Evolutionary conservation across 768 basidiomycete genomes (phyloP).

Genomic region (Boletus rubropictus): DNA sequence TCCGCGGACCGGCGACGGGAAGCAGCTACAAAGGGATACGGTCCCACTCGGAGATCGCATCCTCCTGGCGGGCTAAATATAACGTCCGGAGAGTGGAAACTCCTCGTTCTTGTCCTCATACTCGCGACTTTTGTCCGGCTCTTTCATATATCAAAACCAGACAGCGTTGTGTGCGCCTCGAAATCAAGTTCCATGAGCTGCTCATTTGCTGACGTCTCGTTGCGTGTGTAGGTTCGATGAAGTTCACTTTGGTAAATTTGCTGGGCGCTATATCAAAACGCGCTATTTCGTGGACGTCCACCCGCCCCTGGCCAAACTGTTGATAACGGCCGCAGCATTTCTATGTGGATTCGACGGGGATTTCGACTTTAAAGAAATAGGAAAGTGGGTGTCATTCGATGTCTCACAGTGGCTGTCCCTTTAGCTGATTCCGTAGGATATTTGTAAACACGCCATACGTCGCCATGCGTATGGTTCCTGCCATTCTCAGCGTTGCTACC

Average conservation of each 20-base stretch:
- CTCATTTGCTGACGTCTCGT: not conserved
- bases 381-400: slow-evolving; percentile 57
- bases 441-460: slow-evolving; percentile 91
- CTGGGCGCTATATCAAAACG: slow-evolving; percentile 88
- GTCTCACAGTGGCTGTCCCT: not conserved
- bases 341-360: slow-evolving; percentile 84
- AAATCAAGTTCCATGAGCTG: not conserved
- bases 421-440: slow-evolving; percentile 40
- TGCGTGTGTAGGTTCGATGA: slow-evolving; percentile 76
- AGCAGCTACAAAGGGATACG: slow-evolving; percentile 61
- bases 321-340: slow-evolving; percentile 89
- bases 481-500: slow-evolving; percentile 80
- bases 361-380: slow-evolving; percentile 98
- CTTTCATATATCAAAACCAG: slow-evolving; percentile 78
- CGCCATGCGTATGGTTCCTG: slow-evolving; percentile 96
- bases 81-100: slow-evolving; percentile 69
- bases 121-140: slow-evolving; percentile 78
- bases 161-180: slow-evolving; percentile 81
- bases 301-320: slow-evolving; percentile 91
- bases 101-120: slow-evolving; percentile 59
- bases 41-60: slow-evolving; percentile 42
- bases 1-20: slow-evolving; percentile 69
- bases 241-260: slow-evolving; percentile 98
- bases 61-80: slow-evolving; percentile 60
- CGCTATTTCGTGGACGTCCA: slow-evolving; percentile 94